Evolutionary conservation across 2,329 filamentous ascomycete genomes (phyloP).

Genomic region (Hypoxylon sp.): DNA sequence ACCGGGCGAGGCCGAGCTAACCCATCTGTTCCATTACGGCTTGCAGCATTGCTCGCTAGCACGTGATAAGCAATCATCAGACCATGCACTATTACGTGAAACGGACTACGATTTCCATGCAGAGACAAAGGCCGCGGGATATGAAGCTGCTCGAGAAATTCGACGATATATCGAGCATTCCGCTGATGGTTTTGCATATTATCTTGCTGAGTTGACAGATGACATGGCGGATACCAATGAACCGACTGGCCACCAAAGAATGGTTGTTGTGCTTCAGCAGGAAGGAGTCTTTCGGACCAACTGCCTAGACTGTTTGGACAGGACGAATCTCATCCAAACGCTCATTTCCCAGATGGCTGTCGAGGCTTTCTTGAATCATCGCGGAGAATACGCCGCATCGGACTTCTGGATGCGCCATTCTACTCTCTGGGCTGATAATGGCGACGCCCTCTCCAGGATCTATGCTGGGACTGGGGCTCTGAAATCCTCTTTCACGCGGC

Average conservation of each 20-base stretch:
- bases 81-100: constrained; percentile 81
- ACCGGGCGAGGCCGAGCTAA: constrained; percentile 86
- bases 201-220: constrained; percentile 80
- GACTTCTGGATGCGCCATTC: constrained; percentile 96
- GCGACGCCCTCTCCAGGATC: constrained; percentile 92
- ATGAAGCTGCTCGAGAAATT: constrained; percentile 91
- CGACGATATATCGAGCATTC: constrained; percentile 82
- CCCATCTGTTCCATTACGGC: constrained; percentile 82
- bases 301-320: constrained; percentile 94
- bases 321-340: constrained; percentile 96
- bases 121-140: constrained; percentile 89
- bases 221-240: constrained; percentile 62
- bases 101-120: constrained; percentile 98
- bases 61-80: constrained; percentile 69
- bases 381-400: constrained; percentile 75
- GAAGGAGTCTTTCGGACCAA: constrained; percentile 97
- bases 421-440: constrained; percentile 96
- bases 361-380: constrained; percentile 84
- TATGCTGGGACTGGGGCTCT: constrained; percentile 97
- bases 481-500: constrained; percentile 94
- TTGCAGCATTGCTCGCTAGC: constrained; percentile 82
- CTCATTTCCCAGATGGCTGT: constrained; percentile 95
- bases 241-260: constrained; percentile 59
- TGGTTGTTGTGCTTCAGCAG: constrained; percentile 85
- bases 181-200: constrained; percentile 92